Base-by-base conservation (phyloP, 495 filamentous ascomycete species). In the Tetracladium marchalianum region DNA sequence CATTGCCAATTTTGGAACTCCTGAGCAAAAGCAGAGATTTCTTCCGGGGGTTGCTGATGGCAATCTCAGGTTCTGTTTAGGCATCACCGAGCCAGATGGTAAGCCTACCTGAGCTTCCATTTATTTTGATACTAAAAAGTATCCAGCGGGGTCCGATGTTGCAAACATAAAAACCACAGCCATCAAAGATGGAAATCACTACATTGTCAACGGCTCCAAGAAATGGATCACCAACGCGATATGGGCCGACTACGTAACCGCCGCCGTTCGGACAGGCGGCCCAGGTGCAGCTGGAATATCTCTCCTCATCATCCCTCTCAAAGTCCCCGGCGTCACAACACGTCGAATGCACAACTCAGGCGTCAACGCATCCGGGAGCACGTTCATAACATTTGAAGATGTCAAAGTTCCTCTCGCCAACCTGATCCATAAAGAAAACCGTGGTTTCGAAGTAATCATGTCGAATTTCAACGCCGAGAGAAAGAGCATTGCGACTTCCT, bases 191-290 rank as follows among this genome's bases (percentile, higher is more conserved):
- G 70, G 68, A 0, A 63, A 71, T 41, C 53, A 63, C 46, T 78
- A 76, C 41, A 50, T 76, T 24, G 73, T 76, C 11, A 76, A 75
- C 53, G 74, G 74, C 4, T 60, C 63, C 10, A 76, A 78, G 64
- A 76, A 78, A 49, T 78, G 74, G 74, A 76, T 78, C 34, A 78
- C 74, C 16, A 73, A 73, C 46, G 72, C 63, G 10, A 64, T 73
- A 6, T 76, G 70, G 68, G 72, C 74, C 6, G 67, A 72, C 35
- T 72, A 71, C 52, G 67, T 68, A 27, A 78, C 73, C 1, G 67
- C 74, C 43, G 74, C 73, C 18, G 74, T 76, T 4, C 58, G 74
- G 17, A 78, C 73, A 6, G 74, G 74, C 13, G 72, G 69, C 2
- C 51, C 66, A 12, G 73, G 74, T 10, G 58, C 55, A 31, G 43